Base-by-base conservation (phyloP, 2,329 filamentous ascomycete genomes). In the Cladosporium sp. region DNA sequence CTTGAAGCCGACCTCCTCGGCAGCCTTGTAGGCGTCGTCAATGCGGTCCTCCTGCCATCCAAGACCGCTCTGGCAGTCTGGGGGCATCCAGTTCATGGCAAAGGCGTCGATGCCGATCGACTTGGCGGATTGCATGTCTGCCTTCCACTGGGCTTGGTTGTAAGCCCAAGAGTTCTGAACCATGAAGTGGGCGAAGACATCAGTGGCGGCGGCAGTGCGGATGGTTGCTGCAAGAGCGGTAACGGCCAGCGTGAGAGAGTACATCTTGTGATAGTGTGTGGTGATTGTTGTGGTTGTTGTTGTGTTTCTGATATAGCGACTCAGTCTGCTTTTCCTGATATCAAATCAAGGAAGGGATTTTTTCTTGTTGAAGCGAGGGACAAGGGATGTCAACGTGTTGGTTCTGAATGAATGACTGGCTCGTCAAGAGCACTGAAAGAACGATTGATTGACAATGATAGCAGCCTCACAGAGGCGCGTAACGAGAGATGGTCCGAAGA, bases 171-270 rank as follows among this genome's bases (percentile, higher is more conserved):
- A 66, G 69, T 78, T 77, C 67, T 72, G 69, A 38, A 78, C 69
- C 76, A 78, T 78, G 69, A 78, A 77, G 67, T 78, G 76, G 41
- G 76, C 76, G 59, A 77, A 73, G 64, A 77, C 76, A 55, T 71
- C 68, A 28, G 72, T 69, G 55, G 75, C 75, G n/a, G 71, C 67
- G 15, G 70, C 70, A 11, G 71, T 68, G 54, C 67, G 72, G 38
- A 75, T 51, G 24, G 70, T 51, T 41, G 63, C 63, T 55, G 55
- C 55, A 32, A 65, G 63, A 44, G 63, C 63, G 32, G 57, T 38
- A 28, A 60, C 47, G 55, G 54, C 57, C 21, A 64, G 61, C 51
- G 55, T 59, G 28, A 59, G 38, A 41, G 52, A 51, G 63, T 36
- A 65, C 63, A 65, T 65, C 10, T 30, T 65, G 47, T 28, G 36